Conservation (phyloP, 2,329 filamentous ascomycete species). For the Xylariaceae sp. region DNA sequence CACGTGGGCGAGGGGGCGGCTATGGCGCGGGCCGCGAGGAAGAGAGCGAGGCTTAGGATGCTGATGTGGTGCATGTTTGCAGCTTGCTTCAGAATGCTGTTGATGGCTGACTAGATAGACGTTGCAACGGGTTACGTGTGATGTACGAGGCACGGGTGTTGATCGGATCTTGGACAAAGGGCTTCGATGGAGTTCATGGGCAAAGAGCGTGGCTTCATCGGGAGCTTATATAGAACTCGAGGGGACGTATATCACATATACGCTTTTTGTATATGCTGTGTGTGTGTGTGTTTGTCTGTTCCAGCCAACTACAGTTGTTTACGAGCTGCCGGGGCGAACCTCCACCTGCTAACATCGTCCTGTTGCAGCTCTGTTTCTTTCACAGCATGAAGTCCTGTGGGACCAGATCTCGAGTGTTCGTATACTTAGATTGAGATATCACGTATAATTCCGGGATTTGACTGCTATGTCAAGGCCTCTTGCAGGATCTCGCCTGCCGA, state of each 20-base stretch:
- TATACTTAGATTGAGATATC: background rate
- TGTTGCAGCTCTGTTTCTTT: background rate
- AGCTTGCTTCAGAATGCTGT: no score
- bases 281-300: no score
- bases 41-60: conserved; percentile 18
- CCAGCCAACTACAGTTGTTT: no score
- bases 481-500: background rate
- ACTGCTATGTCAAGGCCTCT: background rate
- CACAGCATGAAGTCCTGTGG: background rate
- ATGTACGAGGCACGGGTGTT: no score
- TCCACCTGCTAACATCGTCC: background rate
- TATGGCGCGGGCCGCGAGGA: conserved; percentile 23
- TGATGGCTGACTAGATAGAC: background rate
- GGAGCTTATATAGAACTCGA: no score
- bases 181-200: background rate
- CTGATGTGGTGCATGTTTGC: conserved; percentile 21
- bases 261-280: no score
- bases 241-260: no score
- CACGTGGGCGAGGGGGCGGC: conserved; percentile 12
- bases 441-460: no score
- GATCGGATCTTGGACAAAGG: no score
- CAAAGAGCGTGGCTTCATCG: no score
- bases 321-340: background rate
- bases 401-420: background rate
- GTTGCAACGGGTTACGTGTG: no score